Evolutionary conservation across 495 filamentous ascomycete genomes (phyloP), one percentile per base, ranked within the genome.

Genomic region (Daldinia concentrica): DNA sequence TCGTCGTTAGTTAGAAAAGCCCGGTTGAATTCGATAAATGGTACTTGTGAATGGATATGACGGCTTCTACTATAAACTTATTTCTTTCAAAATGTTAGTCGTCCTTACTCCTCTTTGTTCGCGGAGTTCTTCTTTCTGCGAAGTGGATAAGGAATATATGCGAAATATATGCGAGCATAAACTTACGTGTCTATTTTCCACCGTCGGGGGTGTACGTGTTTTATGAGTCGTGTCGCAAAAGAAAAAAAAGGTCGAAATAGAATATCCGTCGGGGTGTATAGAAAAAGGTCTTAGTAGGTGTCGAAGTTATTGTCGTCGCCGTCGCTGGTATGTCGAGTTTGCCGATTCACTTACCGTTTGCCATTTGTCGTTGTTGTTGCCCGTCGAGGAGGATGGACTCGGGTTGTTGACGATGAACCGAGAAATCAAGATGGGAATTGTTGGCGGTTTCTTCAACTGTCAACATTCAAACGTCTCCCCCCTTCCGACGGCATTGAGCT

Each of bases 381-480:
- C 64, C 62, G 65, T 62, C 65, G 61, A 66, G 54, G 64, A 56
- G 61, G 26, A 48, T 48, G 61, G 65, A 69, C 65, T 73, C 62
- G 65, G 54, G 65, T 73, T 65, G 62, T 66, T 58, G 71, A 62
- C 62, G 66, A 48, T 66, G 30, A 58, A 61, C 36, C 37, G 29
- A 64, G 51, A 51, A 59, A 34, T 24, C 30, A 48, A 55, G 59
- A 61, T 61, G 62, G 55, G 57, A 64, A 62, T 52, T 45, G 58
- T 27, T 65, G 56, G 62, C 62, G 63, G n/a, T 58, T 71, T 71
- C 69, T 61, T 65, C 52, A 36, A 69, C 45, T 69, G 62, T 73
- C 71, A 72, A 69, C 76, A 75, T 72, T 72, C 73, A 66, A 71
- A 55, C 50, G 32, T 62, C 68, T 74, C 66, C 61, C 71, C 76